Evolutionary conservation across 441 rosid genomes (phyloP).

Genomic region (Brassica hybrid): DNA sequence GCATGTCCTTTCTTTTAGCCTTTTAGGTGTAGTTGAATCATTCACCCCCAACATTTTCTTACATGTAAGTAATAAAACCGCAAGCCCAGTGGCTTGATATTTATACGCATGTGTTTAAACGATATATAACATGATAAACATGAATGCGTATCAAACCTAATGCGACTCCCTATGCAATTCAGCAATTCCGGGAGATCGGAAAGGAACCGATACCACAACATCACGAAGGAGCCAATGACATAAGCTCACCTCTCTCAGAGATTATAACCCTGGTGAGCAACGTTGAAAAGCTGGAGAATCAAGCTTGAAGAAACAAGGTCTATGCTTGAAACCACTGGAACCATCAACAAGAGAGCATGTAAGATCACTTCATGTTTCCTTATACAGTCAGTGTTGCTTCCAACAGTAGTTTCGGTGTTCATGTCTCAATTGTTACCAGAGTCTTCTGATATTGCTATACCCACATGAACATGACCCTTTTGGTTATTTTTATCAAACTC

Average conservation of each 20-base stretch:
- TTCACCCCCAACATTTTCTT: neutral
- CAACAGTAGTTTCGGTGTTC: slow-evolving; percentile 46
- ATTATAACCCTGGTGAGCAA: slow-evolving; percentile 46
- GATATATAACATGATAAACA: neutral
- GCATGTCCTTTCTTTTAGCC: neutral
- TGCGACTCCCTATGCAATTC: slow-evolving; percentile 14
- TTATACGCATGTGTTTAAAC: neutral
- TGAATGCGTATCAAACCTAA: neutral
- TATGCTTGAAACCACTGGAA: slow-evolving; percentile 45
- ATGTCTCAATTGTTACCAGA: slow-evolving; percentile 49
- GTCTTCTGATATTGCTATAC: slow-evolving; percentile 52
- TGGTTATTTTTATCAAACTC: slow-evolving; percentile 37
- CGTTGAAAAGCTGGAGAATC: slow-evolving; percentile 51
- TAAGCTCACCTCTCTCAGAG: slow-evolving; percentile 44
- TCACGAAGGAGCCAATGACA: slow-evolving; percentile 37
- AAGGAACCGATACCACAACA: slow-evolving; percentile 46
- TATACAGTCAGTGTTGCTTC: slow-evolving; percentile 57
- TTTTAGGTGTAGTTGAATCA: neutral
- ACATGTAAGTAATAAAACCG: neutral
- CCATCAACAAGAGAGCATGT: slow-evolving; percentile 50
- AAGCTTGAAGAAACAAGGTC: slow-evolving; percentile 49
- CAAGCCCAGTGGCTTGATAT: neutral
- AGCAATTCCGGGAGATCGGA: slow-evolving; percentile 64
- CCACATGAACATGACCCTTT: slow-evolving; percentile 56
- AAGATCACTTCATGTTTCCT: slow-evolving; percentile 52